Base-by-base conservation (phyloP, 495 filamentous ascomycete species). In the Penicillium pancosmium region DNA sequence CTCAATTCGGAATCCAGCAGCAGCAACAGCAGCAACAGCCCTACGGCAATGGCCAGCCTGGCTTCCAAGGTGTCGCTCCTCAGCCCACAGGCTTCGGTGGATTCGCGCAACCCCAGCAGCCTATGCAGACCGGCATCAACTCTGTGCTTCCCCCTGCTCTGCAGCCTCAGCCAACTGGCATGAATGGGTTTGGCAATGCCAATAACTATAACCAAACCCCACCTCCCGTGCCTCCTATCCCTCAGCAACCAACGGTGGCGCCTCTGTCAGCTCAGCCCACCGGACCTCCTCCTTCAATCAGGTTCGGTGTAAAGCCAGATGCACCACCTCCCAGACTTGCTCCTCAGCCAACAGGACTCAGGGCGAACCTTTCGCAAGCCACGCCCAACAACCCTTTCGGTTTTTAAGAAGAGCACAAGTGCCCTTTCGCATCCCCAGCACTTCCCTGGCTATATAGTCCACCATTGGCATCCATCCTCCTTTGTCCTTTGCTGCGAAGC, bases 301-400 rank as follows among this genome's bases (percentile, higher is more conserved):
- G 92, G 60, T 98, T 98, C 66, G 94, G 94, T 21, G 88, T 96
- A 47, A 78, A 81, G 61, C 75, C 75, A 18, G 86, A 84, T 36
- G 77, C 77, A 10, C 73, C 77, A 9, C 73, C 81, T 33, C 91
- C 91, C 72, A 93, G 91, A 69, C 75, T 98, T 65, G 83, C 84
- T 58, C 90, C 93, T 33, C 94, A 98, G 78, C 83, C 92, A 21
- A 98, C 94, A 25, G 95, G 94, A 64, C 73, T 88, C 61, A 87
- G 88, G 80, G 94, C 94, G 54, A 97, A 98, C 71, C 81, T 98
- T 63, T 78, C 86, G 41, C 88, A 93, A 83, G 94, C 94, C 67
- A 98, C 92, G 55, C 91, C 92, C 21, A 82, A 91, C 64, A 97
- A 97, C 73, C 92, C 92, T 1, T 97, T 97, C 73, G 92, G 92